Conservation (phyloP, 148 eudicot species). For the Euryodendron excelsum region DNA sequence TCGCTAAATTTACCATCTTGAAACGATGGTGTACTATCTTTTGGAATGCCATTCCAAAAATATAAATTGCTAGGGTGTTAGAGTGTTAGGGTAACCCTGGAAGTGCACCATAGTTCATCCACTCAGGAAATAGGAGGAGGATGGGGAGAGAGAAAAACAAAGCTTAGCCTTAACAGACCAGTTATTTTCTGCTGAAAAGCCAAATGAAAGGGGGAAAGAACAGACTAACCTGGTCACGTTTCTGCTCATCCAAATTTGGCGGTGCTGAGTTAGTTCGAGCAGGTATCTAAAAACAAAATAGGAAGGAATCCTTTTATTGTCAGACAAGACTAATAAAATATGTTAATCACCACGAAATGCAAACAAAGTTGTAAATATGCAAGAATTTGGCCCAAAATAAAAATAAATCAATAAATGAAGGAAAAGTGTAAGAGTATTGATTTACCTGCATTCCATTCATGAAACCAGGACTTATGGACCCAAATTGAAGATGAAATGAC, state of each 20-base stretch:
- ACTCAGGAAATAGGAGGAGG: background rate
- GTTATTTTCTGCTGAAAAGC: background rate
- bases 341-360: background rate
- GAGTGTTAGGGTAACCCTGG: background rate
- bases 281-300: constrained; percentile 51
- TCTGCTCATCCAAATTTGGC: constrained; percentile 80
- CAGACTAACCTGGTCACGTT: constrained; percentile 59
- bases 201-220: background rate
- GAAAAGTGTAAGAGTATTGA: background rate
- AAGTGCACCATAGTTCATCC: background rate
- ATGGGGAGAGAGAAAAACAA: background rate
- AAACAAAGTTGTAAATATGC: background rate
- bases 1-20: too few relatives aligned
- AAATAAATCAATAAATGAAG: background rate
- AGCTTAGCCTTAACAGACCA: background rate
- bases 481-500: constrained; percentile 72
- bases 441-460: constrained; percentile 78
- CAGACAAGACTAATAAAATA: background rate
- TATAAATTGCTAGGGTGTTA: too few relatives aligned
- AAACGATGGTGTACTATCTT: too few relatives aligned
- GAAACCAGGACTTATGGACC: constrained; percentile 68
- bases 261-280: constrained; percentile 91
- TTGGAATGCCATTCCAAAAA: too few relatives aligned
- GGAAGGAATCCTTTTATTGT: background rate
- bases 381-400: background rate